phyloP scores from a whole-genome alignment of 1,139 yeast genomes.

The Taphrina communis region DNA sequence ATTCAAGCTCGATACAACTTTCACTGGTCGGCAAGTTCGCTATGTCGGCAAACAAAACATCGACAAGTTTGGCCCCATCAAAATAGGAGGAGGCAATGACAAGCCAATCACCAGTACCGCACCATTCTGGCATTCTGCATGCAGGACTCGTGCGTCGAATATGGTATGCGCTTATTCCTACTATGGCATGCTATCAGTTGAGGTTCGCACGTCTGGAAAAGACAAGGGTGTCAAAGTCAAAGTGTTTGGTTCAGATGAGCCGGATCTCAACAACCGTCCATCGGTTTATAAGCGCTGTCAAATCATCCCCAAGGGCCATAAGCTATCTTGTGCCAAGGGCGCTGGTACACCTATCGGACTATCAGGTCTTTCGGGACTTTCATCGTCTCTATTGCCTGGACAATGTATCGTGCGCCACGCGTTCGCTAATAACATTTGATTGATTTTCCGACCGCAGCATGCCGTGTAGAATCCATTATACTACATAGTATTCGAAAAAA shows the following conservation, averaged over 20 bases:
- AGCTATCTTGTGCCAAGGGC: too few species aligned
- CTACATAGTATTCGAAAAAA: too few species aligned
- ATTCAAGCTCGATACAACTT: neutral
- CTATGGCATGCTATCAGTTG: neutral
- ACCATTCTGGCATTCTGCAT: neutral
- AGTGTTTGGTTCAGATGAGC: neutral
- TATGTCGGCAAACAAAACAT: neutral
- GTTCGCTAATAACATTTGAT: too few species aligned
- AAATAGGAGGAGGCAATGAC: neutral
- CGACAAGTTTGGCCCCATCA: neutral
- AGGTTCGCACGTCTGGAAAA: neutral
- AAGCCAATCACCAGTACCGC: neutral
- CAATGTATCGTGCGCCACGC: too few species aligned
- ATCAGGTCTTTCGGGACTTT: too few species aligned
- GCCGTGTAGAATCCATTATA: too few species aligned
- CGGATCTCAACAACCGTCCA: neutral
- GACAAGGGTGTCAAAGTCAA: neutral
- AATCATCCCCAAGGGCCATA: too few species aligned
- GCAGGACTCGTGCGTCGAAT: neutral
- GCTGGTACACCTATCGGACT: too few species aligned
- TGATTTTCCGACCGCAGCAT: too few species aligned
- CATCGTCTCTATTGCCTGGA: too few species aligned
- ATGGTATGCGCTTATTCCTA: neutral
- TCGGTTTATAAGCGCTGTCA: neutral
- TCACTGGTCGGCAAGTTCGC: neutral